These are phyloP conservation scores for Plasmodium coatneyi DNA, from an alignment of 169 alveolate genomes.

Conservation along the genomic window DNA sequence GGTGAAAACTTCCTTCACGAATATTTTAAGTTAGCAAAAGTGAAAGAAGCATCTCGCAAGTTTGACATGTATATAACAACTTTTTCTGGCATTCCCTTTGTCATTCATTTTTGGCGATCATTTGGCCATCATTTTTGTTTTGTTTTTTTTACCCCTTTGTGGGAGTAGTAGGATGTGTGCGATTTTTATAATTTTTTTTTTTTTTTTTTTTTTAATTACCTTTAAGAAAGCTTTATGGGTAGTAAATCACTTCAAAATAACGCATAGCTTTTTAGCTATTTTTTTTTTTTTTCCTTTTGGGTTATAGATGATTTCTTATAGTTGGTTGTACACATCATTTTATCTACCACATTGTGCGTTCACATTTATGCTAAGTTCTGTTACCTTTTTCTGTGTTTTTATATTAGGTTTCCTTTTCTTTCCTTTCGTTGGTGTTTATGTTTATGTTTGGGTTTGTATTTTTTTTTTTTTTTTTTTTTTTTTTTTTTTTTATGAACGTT, in stretches of 20 bases:
- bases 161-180: neutral
- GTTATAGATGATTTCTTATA: conserved; percentile 3
- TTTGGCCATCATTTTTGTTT: neutral
- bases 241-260: conserved; percentile 22
- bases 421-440: neutral
- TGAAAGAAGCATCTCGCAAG: neutral
- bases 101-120: neutral
- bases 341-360: neutral
- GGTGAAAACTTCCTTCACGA: neutral
- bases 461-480: conserved; percentile 40
- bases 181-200: neutral
- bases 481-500: conserved; percentile 50
- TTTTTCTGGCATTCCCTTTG: neutral
- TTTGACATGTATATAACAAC: neutral
- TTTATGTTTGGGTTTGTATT: neutral
- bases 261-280: neutral
- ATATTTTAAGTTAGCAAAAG: neutral
- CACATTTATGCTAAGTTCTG: neutral
- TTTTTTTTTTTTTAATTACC: conserved; percentile 5
- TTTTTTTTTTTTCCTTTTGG: neutral
- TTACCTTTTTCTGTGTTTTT: neutral
- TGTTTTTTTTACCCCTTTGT: neutral
- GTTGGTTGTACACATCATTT: conserved; percentile 19
- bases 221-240: conserved; percentile 19
- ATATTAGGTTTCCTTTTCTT: neutral